These are phyloP conservation scores for Penicillium crystallinum DNA, from an alignment of 495 filamentous ascomycete genomes.

Conservation along the genomic window DNA sequence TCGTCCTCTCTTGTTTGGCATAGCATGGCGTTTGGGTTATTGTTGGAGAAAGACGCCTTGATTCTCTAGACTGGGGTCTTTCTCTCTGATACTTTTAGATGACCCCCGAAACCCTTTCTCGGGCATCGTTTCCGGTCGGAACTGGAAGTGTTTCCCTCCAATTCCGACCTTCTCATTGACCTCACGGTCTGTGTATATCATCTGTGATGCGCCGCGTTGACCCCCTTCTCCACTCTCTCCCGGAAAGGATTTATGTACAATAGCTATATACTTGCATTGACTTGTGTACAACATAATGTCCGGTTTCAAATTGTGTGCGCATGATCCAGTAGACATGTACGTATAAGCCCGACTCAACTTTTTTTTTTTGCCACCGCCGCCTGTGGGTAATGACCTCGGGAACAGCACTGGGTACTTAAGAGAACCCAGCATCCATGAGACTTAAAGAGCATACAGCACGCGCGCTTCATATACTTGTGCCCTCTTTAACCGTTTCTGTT, in stretches of 20 bases:
- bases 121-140: background rate
- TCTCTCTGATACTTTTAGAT: slow-evolving; percentile 17
- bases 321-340: background rate
- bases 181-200: slow-evolving; percentile 25
- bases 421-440: too few species aligned
- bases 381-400: too few species aligned
- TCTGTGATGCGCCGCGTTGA: slow-evolving; percentile 10
- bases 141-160: background rate
- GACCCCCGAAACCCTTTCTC: background rate
- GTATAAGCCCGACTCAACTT: background rate
- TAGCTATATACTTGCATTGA: slow-evolving; percentile 25
- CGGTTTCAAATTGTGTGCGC: background rate
- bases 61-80: slow-evolving; percentile 22
- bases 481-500: too few species aligned
- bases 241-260: slow-evolving; percentile 25
- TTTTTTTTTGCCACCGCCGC: slow-evolving; percentile 23
- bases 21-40: slow-evolving; percentile 48
- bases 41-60: slow-evolving; percentile 20
- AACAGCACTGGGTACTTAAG: too few species aligned
- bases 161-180: slow-evolving; percentile 7
- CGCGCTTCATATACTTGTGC: too few species aligned
- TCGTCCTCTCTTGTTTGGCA: slow-evolving; percentile 34
- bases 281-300: slow-evolving; percentile 12
- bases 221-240: slow-evolving; percentile 27
- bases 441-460: too few species aligned